Percentiles rank a stretch among this genome's conserved stretches.
Evolutionary conservation across 306 rosid genomes (phyloP).

Genomic region (Mimosa pudica): DNA sequence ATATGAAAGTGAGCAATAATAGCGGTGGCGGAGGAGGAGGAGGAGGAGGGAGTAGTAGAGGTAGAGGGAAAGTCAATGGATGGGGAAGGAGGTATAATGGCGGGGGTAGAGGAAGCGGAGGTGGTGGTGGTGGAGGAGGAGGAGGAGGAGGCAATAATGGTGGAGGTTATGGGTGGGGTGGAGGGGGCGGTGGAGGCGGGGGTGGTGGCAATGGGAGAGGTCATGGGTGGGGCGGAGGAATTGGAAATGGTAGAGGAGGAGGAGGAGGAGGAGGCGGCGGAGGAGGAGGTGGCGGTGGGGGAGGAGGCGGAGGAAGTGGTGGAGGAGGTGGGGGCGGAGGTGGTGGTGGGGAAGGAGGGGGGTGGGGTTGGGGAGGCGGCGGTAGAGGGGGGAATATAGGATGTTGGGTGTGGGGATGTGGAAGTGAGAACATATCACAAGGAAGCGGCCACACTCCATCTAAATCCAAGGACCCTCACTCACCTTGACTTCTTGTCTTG

Average conservation of each 20-base stretch:
- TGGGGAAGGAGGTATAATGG: not conserved
- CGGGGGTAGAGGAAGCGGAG: not conserved
- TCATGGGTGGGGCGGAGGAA: not conserved
- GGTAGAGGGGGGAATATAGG: slow-evolving; percentile 19
- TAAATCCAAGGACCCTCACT: slow-evolving; percentile 8
- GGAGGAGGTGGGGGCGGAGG: not conserved
- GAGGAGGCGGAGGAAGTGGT: not conserved
- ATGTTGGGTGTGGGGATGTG: slow-evolving; percentile 51
- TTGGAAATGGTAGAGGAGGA: not conserved
- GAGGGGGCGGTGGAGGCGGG: not conserved
- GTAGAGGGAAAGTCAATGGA: not conserved
- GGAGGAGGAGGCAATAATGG: not conserved
- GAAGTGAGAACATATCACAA: not conserved
- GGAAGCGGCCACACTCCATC: not conserved
- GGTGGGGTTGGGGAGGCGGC: slow-evolving; percentile 1
- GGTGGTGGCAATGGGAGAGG: not conserved
- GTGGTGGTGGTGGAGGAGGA: not conserved
- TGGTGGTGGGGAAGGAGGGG: not conserved
- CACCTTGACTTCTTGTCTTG: not conserved
- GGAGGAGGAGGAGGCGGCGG: not conserved
- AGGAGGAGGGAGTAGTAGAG: not conserved
- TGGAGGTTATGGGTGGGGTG: not conserved
- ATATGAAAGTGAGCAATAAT: not conserved
- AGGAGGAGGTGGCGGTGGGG: not conserved
- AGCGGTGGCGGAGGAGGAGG: not conserved